Conservation (phyloP, 352 stramenopile genomes). For the Globisporangium lucens region DNA sequence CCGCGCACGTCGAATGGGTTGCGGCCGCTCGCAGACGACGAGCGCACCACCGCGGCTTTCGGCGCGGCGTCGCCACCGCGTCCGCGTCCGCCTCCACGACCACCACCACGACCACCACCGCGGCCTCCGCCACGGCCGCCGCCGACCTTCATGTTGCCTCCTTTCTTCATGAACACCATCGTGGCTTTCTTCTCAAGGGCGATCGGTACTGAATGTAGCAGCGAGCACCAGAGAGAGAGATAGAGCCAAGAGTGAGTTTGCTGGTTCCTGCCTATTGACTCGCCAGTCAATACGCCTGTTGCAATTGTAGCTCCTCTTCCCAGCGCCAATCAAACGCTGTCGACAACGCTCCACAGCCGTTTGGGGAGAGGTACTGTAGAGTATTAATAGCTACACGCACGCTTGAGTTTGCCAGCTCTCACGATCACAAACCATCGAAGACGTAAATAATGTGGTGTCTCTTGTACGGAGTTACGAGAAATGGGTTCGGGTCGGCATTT, state of each 20-base stretch:
- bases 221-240: background rate
- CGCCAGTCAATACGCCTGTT: background rate
- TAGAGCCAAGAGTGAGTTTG: slow-evolving; percentile 1
- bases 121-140: slow-evolving; percentile 9
- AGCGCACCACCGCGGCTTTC: slow-evolving; percentile 19
- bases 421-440: too few species aligned
- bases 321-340: slow-evolving; percentile 14
- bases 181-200: slow-evolving; percentile 1
- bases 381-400: too few species aligned
- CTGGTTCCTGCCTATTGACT: background rate
- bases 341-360: background rate
- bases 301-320: slow-evolving; percentile 11
- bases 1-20: slow-evolving; percentile 91
- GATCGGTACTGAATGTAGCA: background rate
- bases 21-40: slow-evolving; percentile 24
- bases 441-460: too few species aligned
- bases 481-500: background rate
- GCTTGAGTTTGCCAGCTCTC: too few species aligned
- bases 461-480: background rate
- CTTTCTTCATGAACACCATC: slow-evolving; percentile 48
- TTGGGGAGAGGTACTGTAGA: too few species aligned
- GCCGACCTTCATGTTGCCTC: slow-evolving; percentile 36
- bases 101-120: background rate
- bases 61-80: slow-evolving; percentile 14
- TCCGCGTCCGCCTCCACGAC: slow-evolving; percentile 14